phyloP scores from a whole-genome alignment of 768 basidiomycete genomes.

The Lentinula lateritia region DNA sequence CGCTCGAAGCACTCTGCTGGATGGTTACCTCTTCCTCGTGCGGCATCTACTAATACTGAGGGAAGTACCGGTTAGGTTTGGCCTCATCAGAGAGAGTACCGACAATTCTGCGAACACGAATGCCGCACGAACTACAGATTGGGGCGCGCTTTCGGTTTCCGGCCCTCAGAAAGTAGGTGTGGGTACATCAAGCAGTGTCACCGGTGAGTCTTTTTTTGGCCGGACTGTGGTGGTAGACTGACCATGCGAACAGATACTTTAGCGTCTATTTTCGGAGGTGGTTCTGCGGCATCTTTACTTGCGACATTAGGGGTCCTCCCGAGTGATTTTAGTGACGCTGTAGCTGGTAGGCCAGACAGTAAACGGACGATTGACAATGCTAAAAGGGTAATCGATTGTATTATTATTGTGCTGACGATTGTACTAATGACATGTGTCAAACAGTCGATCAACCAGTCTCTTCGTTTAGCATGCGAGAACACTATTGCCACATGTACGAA shows the following conservation, averaged over 20 bases:
- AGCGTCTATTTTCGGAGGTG: slow-evolving; percentile 3
- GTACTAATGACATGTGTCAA: background rate
- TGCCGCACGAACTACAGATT: slow-evolving; percentile 46
- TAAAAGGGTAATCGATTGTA: background rate
- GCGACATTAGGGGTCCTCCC: slow-evolving; percentile 1
- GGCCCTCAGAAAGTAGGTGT: background rate
- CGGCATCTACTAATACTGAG: slow-evolving; percentile 89
- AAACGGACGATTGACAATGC: slow-evolving; percentile 8
- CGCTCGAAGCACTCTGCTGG: slow-evolving; percentile 29
- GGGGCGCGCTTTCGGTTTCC: background rate
- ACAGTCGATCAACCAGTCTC: slow-evolving; percentile 6
- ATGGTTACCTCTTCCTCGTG: slow-evolving; percentile 83
- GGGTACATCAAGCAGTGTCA: slow-evolving; percentile 48
- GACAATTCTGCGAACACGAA: slow-evolving; percentile 43
- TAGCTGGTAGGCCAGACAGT: background rate
- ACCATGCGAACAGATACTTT: slow-evolving; percentile 29
- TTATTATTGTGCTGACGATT: background rate
- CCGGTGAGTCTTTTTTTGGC: slow-evolving; percentile 43
- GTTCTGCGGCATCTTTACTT: slow-evolving; percentile 6
- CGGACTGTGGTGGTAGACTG: background rate
- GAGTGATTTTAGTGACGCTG: background rate
- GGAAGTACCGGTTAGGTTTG: slow-evolving; percentile 78
- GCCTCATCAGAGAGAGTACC: slow-evolving; percentile 46
- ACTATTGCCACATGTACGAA: background rate
- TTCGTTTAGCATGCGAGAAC: slow-evolving; percentile 3